Conservation (phyloP, 2,329 filamentous ascomycete genomes). For the Emericellopsis atlantica region DNA sequence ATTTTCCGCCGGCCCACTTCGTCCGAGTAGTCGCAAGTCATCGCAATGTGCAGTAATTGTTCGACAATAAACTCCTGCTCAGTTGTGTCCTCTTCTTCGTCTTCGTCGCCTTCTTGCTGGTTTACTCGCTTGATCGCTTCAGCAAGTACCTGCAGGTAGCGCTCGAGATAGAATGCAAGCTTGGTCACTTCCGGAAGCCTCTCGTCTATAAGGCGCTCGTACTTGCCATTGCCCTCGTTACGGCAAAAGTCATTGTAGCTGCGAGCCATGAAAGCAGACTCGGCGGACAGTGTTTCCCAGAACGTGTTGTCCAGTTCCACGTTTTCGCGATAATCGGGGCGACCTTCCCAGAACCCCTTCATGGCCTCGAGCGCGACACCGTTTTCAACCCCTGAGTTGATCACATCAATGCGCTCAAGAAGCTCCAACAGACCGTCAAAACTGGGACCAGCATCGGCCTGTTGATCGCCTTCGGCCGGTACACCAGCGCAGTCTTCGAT, state of each 20-base stretch:
- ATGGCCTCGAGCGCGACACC: constrained; percentile 90
- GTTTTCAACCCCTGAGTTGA: constrained; percentile 79
- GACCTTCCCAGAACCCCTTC: constrained; percentile 90
- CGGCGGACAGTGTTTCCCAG: constrained; percentile 71
- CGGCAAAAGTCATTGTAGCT: constrained; percentile 93
- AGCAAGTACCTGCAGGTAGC: constrained; percentile 59
- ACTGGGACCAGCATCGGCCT: constrained; percentile 50
- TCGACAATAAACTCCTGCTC: constrained; percentile 94
- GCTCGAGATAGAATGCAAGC: constrained; percentile 75
- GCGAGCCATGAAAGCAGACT: constrained; percentile 79
- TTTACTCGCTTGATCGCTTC: constrained; percentile 48
- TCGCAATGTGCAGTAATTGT: constrained; percentile 82
- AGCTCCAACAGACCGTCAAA: constrained; percentile 81
- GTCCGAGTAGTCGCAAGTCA: constrained; percentile 93
- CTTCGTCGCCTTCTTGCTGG: constrained; percentile 40
- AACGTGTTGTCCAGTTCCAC: constrained; percentile 61
- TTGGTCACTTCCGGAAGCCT: constrained; percentile 93
- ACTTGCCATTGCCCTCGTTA: constrained; percentile 58
- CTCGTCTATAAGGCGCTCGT: constrained; percentile 68
- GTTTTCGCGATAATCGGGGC: constrained; percentile 67
- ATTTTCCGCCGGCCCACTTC: constrained; percentile 92
- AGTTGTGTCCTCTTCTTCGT: constrained; percentile 65
- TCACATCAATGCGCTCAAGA: constrained; percentile 84
- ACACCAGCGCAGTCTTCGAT: constrained; percentile 83
- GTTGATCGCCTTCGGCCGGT: constrained; percentile 42